Evolutionary conservation across 2,329 filamentous ascomycete species (phyloP), one percentile per base, ranked within the genome.

Genomic region (Chaetoscypha palmicola): DNA sequence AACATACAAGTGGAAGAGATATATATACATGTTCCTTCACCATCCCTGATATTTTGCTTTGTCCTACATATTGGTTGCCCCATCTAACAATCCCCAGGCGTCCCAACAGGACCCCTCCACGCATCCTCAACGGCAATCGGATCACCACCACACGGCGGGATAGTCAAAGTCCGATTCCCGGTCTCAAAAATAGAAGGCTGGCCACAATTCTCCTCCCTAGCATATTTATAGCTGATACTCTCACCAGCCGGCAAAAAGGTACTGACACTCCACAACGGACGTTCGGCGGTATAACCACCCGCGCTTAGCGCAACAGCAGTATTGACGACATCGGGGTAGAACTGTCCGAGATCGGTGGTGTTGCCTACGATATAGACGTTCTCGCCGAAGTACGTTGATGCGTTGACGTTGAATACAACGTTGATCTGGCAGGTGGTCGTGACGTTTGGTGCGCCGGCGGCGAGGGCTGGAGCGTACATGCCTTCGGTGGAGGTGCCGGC

Each of bases 371-470:
- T 55, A 41, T 68, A 69, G 19, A 74, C 49, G 21, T 69, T 72
- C 57, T 74, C 69, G 7, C 71, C 71, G 41, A 61, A 68, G 38
- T 67, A 66, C 0, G 71, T 74, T 1, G 62, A 63, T 1, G 67
- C 69, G 47, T 69, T 69, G 5, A 71, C 66, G 38, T 65, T 61
- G 59, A 74, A 73, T 3, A 62, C 62, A 4, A 74, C 64, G 9
- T 62, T 64, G 21, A 62, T 50, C 10, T 54, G 50, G 35, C 59
- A 62, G 8, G 42, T 38, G 1, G 41, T 37, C 1, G 55, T 60
- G 1, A 56, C 48, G 36, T 60, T 59, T 1, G 59, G 58, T 2
- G 57, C 58, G 64, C 53, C 5, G 67, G 75, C 64, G 71, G 77
- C 38, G 59, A 61, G 1, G 66, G 66, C 34, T 57, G 59, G 12